Evolutionary conservation across 192 early-diverging fungal species (phyloP).

Genomic region (Backusella parvicylindrica): DNA sequence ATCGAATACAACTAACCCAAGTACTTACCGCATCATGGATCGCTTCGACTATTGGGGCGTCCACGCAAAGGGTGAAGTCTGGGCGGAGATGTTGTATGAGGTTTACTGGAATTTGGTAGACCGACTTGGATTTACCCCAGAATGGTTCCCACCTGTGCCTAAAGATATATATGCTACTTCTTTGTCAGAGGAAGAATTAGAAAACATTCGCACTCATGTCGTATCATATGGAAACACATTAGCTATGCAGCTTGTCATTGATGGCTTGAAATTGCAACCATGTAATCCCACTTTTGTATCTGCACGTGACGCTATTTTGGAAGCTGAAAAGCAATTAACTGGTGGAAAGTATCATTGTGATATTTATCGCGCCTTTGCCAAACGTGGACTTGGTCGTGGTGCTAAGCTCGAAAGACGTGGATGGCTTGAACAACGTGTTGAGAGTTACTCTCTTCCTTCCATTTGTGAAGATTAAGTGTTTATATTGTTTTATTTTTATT

Average conservation of each 20-base stretch:
- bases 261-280: constrained; percentile 76
- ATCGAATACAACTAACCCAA: constrained; percentile 68
- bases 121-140: constrained; percentile 48
- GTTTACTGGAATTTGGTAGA: constrained; percentile 72
- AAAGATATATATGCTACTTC: not conserved
- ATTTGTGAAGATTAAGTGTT: constrained; percentile 8
- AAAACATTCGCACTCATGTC: constrained; percentile 32
- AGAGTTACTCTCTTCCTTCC: constrained; percentile 25
- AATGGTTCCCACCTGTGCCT: constrained; percentile 53
- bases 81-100: constrained; percentile 92
- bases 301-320: constrained; percentile 71
- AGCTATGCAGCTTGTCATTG: constrained; percentile 65
- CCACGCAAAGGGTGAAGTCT: constrained; percentile 88
- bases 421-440: constrained; percentile 31
- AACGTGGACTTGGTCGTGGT: constrained; percentile 80
- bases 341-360: constrained; percentile 66
- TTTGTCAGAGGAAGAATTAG: constrained; percentile 12
- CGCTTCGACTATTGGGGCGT: constrained; percentile 88
- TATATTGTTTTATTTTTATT: constrained; percentile 5
- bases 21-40: constrained; percentile 73
- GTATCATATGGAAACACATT: constrained; percentile 65
- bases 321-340: constrained; percentile 62
- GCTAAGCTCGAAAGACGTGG: constrained; percentile 50
- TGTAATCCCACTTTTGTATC: constrained; percentile 71
- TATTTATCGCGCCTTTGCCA: constrained; percentile 80